Evolutionary conservation across 2,329 filamentous ascomycete species (phyloP).

Genomic region (Lachnellula cervina): DNA sequence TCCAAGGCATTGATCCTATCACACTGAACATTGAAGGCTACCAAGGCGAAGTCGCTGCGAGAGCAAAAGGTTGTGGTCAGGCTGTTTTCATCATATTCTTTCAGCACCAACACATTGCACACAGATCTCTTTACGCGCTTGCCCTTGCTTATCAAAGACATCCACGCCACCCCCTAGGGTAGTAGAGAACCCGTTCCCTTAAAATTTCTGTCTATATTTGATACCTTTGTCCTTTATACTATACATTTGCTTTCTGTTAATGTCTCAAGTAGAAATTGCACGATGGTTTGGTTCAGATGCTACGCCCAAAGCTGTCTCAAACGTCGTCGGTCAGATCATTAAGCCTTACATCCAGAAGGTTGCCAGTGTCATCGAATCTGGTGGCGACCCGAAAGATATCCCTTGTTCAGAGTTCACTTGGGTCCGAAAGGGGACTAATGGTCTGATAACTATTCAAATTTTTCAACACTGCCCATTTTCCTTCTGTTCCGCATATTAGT

Average conservation of each 20-base stretch:
- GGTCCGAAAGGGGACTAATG: too few species aligned
- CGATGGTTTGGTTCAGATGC: neutral
- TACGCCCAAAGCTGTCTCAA: neutral
- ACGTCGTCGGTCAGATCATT: neutral
- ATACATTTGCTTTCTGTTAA: neutral
- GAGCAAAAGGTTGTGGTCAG: conserved; percentile 7
- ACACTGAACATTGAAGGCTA: conserved; percentile 25
- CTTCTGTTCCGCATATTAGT: too few species aligned
- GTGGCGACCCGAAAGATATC: too few species aligned
- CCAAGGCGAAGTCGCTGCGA: conserved; percentile 3
- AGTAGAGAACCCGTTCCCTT: neutral
- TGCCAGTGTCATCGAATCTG: too few species aligned
- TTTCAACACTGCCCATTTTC: too few species aligned
- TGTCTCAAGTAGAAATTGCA: neutral
- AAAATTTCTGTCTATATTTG: neutral
- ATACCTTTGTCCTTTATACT: neutral
- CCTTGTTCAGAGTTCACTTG: too few species aligned
- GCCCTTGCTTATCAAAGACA: conserved; percentile 27
- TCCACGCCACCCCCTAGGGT: conserved; percentile 13
- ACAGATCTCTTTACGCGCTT: neutral
- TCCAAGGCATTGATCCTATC: conserved; percentile 32
- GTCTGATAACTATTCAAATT: too few species aligned
- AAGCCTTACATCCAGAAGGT: too few species aligned
- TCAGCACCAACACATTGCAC: conserved; percentile 2
- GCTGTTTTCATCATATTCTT: neutral